phyloP scores from a whole-genome alignment of 768 basidiomycete genomes.

The Cystofilobasidium capitatum region DNA sequence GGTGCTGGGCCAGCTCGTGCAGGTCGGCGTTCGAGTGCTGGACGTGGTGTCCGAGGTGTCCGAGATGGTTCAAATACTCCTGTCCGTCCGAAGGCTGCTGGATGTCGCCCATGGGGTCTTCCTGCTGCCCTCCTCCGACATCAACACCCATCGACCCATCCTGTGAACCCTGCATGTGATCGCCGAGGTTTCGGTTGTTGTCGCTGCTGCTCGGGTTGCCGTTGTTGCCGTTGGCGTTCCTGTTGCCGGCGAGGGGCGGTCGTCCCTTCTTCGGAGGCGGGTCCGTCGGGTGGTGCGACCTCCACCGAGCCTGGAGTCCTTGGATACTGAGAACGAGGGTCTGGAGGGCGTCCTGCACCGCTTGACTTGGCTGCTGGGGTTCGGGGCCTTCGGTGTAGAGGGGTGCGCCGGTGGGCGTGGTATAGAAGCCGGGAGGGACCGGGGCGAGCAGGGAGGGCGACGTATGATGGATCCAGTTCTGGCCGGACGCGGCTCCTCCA shows the following conservation, averaged over 20 bases:
- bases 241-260: neutral
- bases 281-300: neutral
- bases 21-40: too few relatives aligned
- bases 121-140: too few relatives aligned
- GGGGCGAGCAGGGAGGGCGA: neutral
- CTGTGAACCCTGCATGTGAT: too few relatives aligned
- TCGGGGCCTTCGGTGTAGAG: neutral
- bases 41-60: too few relatives aligned
- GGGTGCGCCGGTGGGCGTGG: neutral
- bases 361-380: neutral
- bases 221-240: neutral
- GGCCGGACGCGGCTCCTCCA: neutral
- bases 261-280: constrained; percentile 8
- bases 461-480: neutral
- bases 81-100: too few relatives aligned
- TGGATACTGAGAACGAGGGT: neutral
- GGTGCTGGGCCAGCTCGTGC: too few relatives aligned
- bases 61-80: too few relatives aligned
- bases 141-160: too few relatives aligned
- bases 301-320: neutral
- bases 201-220: neutral
- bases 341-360: neutral
- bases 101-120: too few relatives aligned
- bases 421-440: neutral
- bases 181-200: too few relatives aligned